phyloP scores from a whole-genome alignment of 2,329 filamentous ascomycete genomes.

The Beauveria sp. region DNA sequence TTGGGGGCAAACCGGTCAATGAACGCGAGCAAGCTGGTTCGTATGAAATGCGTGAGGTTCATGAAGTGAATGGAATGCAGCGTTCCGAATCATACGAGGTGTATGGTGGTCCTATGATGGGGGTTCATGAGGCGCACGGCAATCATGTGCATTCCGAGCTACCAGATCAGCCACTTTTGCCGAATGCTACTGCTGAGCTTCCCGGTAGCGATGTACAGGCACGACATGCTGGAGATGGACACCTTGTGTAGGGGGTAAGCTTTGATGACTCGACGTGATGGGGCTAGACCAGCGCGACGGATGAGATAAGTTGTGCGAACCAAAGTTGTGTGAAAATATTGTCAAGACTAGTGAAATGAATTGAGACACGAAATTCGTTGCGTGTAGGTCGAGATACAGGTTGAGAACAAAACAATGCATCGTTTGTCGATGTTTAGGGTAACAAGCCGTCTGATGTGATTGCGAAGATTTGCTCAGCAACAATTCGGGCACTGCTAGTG shows the following conservation, averaged over 20 bases:
- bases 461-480: not conserved
- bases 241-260: not conserved
- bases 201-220: not conserved
- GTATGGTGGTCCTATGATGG: no score
- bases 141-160: not conserved
- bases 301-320: no score
- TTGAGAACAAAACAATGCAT: not conserved
- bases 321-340: no score
- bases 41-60: not conserved
- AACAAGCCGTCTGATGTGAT: not conserved
- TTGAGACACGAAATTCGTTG: not conserved
- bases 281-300: no score
- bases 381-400: not conserved
- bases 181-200: not conserved
- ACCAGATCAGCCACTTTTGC: not conserved
- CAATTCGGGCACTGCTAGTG: not conserved
- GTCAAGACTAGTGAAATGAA: no score
- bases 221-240: not conserved
- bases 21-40: not conserved
- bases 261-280: not conserved
- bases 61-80: not conserved
- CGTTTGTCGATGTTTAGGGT: not conserved
- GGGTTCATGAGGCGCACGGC: not conserved
- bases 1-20: not conserved
- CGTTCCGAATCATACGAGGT: not conserved